Conservation (phyloP, 257 asterid species). For the Solanum sitiens region DNA sequence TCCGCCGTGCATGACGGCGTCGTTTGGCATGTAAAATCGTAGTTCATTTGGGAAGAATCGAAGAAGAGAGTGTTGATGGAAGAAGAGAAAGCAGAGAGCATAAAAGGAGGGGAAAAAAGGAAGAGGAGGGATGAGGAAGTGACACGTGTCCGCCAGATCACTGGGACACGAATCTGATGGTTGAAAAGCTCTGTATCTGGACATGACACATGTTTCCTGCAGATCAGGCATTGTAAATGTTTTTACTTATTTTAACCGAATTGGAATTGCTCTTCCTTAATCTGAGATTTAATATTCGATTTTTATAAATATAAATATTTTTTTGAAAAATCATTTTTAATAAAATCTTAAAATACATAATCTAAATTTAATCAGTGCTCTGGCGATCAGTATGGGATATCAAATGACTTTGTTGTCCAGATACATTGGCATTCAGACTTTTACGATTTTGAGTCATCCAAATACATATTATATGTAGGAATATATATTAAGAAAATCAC, state of each 20-base stretch:
- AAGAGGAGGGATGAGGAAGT: not conserved
- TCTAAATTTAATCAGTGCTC: too few relatives aligned
- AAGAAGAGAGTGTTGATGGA: not conserved
- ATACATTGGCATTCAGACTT: not conserved
- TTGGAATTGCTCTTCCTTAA: too few relatives aligned
- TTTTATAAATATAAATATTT: too few relatives aligned
- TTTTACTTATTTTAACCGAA: not conserved
- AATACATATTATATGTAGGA: too few relatives aligned
- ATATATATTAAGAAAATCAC: too few relatives aligned
- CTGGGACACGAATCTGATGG: not conserved
- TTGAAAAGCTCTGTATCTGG: not conserved
- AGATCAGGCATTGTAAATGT: not conserved
- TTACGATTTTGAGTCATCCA: too few relatives aligned
- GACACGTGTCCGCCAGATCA: not conserved
- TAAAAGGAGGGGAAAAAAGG: too few relatives aligned
- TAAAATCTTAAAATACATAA: too few relatives aligned
- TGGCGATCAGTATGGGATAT: too few relatives aligned
- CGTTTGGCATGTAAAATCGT: not conserved
- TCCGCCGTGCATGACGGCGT: not conserved
- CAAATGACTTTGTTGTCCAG: not conserved
- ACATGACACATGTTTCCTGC: not conserved
- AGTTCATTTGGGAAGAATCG: not conserved
- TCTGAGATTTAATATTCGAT: accelerated
- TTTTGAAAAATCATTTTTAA: too few relatives aligned
- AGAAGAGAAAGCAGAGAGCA: not conserved